Base-by-base conservation (phyloP, 495 filamentous ascomycete species). In the Penicillium subrubescens region DNA sequence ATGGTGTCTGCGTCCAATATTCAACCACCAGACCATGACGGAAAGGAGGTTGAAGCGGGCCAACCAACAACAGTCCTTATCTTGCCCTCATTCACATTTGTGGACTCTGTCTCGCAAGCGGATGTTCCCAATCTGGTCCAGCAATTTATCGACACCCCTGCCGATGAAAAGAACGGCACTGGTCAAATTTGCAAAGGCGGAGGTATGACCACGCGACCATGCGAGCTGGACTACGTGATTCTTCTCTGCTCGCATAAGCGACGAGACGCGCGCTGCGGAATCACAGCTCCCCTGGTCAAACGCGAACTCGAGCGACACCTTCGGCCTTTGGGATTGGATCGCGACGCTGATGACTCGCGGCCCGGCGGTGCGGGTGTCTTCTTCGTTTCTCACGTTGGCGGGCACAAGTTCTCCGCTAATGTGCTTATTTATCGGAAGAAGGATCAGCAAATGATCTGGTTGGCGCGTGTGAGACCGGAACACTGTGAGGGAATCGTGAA, bases 1-100 rank as follows among this genome's bases (percentile, higher is more conserved):
- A 96, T 95, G 90, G 85, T 98, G 60, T 97, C 93, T 1, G 94
- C 95, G 37, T 96, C 92, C 55, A 94, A 97, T 77, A 90, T 98
- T 58, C 86, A 69, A 33, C n/a, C 87, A 23, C 88, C 87, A 41
- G 84, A 90, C 3, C 23, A 67, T 4, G 85, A 87, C 3, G 60
- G 67, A 23, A 63, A 78, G 41, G 69, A 80, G 53, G 53, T 73
- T 19, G 59, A 72, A 15, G 62, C 83, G 64, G 73, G 78, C 0
- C 72, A 77, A 8, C 76, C 72, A 72, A 96, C 92, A 5, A 92
- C 86, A 0, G 83, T 96, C 21, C 84, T 99, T 48, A 82, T 99
- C 39, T 87, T 99, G 5, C 95, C 95, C 0, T 87, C 93, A 41
- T 97, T 97, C 78, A 89, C 87, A 19, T 80, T 92, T 50, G 81